phyloP scores from a whole-genome alignment of 495 filamentous ascomycete species.

The Talaromyces trachyspermus region DNA sequence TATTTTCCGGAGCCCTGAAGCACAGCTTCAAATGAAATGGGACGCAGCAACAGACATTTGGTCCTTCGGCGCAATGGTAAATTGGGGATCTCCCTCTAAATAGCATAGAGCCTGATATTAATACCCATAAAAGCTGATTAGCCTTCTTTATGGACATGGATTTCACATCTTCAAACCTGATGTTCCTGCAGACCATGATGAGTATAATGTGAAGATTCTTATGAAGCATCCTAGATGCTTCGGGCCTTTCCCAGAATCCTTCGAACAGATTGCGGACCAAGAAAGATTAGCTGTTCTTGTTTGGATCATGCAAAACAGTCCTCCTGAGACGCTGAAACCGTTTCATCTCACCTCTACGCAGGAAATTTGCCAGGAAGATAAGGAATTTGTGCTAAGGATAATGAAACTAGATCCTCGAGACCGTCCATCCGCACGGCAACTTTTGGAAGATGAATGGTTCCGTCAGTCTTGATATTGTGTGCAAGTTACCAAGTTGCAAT shows the following conservation, averaged over 20 bases:
- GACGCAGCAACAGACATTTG: constrained; percentile 36
- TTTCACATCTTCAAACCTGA: constrained; percentile 28
- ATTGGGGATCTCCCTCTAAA: background rate
- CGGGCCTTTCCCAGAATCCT: constrained; percentile 34
- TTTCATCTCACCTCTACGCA: constrained; percentile 13
- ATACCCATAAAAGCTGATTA: constrained; percentile 23
- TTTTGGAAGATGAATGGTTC: constrained; percentile 18
- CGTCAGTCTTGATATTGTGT: too few relatives aligned
- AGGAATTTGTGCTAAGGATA: constrained; percentile 17
- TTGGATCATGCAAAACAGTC: constrained; percentile 17
- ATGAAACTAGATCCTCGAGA: constrained; percentile 23
- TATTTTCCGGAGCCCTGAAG: constrained; percentile 34
- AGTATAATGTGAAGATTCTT: constrained; percentile 31
- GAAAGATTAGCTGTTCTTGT: constrained; percentile 11
- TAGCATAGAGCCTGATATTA: background rate
- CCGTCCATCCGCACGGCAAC: constrained; percentile 16
- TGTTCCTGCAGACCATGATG: constrained; percentile 24
- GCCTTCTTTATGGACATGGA: constrained; percentile 23
- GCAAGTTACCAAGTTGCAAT: too few relatives aligned
- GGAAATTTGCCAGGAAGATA: constrained; percentile 19
- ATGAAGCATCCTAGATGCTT: constrained; percentile 32
- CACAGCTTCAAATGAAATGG: constrained; percentile 25
- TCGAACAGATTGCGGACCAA: constrained; percentile 17
- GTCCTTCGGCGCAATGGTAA: constrained; percentile 32
- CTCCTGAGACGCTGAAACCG: constrained; percentile 13